Percentiles rank a stretch among this genome's conserved stretches.
Evolutionary conservation across 2,329 filamentous ascomycete genomes (phyloP).

Genomic region (Diaporthe humulicola): DNA sequence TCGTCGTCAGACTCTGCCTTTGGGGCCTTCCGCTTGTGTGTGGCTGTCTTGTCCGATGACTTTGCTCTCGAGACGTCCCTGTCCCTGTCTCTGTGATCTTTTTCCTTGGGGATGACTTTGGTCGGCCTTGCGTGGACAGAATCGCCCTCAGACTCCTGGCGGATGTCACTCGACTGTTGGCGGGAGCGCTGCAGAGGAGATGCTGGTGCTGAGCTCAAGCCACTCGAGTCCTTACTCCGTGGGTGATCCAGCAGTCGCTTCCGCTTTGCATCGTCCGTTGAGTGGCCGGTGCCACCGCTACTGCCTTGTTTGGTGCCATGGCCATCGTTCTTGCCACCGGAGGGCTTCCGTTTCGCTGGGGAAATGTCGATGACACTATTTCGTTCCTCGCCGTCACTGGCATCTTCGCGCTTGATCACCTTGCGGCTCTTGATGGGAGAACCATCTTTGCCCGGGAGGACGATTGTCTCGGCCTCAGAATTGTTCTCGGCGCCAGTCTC

Average conservation of each 20-base stretch:
- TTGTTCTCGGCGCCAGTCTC: slow-evolving; percentile 66
- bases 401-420: slow-evolving; percentile 75
- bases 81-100: slow-evolving; percentile 30
- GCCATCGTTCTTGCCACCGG: slow-evolving; percentile 51
- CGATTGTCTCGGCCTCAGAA: slow-evolving; percentile 80
- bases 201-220: slow-evolving; percentile 69
- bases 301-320: slow-evolving; percentile 48
- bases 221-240: slow-evolving; percentile 67
- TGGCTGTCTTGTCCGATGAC: slow-evolving; percentile 59
- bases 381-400: slow-evolving; percentile 66
- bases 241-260: slow-evolving; percentile 61
- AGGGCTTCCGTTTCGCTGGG: slow-evolving; percentile 51
- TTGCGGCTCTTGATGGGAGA: slow-evolving; percentile 75
- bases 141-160: slow-evolving; percentile 70
- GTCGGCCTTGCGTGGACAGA: slow-evolving; percentile 58
- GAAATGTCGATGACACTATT: slow-evolving; percentile 47
- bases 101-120: slow-evolving; percentile 61
- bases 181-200: slow-evolving; percentile 64
- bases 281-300: slow-evolving; percentile 39
- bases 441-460: slow-evolving; percentile 75
- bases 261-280: slow-evolving; percentile 60
- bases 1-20: slow-evolving; percentile 72
- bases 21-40: slow-evolving; percentile 66
- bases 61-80: slow-evolving; percentile 47
- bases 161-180: slow-evolving; percentile 54